A percentile compares a stretch with the other conserved stretches of the same genome.
Conservation (phyloP, 805 yeast genomes). For the Zygoascus tannicola region DNA sequence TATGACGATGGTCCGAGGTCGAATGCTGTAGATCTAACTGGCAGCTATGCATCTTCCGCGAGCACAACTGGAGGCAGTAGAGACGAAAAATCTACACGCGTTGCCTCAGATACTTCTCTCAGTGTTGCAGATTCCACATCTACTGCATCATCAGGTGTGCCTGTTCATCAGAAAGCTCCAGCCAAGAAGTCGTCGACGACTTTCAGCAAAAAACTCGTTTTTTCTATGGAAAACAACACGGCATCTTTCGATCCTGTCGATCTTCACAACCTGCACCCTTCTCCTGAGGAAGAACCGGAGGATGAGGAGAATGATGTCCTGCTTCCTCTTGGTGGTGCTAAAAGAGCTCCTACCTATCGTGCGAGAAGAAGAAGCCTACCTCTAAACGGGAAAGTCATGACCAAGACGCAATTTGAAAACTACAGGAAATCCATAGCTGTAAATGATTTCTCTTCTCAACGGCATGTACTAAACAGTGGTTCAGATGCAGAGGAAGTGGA, state of each 20-base stretch:
- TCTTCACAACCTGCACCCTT: not conserved
- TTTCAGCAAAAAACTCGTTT: constrained; percentile 16
- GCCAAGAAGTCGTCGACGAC: constrained; percentile 13
- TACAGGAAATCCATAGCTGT: constrained; percentile 16
- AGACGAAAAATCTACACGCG: no score
- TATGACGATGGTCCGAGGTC: no score
- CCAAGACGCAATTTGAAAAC: constrained; percentile 23
- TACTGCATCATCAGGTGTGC: not conserved
- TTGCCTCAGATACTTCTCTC: no score
- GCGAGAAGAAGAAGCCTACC: constrained; percentile 4
- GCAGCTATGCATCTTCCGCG: no score
- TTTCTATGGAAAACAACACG: constrained; percentile 5
- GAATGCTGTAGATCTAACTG: no score
- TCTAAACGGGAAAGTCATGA: constrained; percentile 18
- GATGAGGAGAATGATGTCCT: constrained; percentile 16
- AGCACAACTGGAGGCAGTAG: no score
- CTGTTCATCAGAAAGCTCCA: not conserved
- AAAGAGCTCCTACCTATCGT: constrained; percentile 5
- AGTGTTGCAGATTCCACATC: no score
- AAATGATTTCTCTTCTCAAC: not conserved
- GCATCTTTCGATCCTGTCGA: not conserved
- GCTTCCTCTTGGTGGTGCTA: constrained; percentile 11
- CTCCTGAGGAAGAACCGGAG: not conserved
- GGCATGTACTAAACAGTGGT: not conserved
- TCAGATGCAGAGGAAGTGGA: constrained; percentile 4